Conservation (phyloP, 108 stramenopile genomes). For the Aurantiochytrium sp. region DNA sequence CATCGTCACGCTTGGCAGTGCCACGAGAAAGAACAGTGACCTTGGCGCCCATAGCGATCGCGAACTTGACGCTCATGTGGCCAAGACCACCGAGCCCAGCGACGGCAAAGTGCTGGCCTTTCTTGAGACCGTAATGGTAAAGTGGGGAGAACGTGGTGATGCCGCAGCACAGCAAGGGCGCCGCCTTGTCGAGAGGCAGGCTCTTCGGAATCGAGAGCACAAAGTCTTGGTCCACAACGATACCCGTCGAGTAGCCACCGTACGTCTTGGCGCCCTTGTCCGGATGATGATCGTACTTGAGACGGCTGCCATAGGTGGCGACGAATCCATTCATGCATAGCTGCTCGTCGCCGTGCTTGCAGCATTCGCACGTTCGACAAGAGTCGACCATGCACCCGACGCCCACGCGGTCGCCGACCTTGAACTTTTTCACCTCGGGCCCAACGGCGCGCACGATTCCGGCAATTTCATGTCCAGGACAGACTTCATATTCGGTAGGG, state of each 20-base stretch:
- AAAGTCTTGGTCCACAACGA: slow-evolving; percentile 41
- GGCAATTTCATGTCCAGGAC: slow-evolving; percentile 40
- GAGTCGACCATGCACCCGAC: slow-evolving; percentile 58
- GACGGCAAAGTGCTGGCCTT: slow-evolving; percentile 40
- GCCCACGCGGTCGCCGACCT: slow-evolving; percentile 58
- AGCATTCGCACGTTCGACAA: slow-evolving; percentile 48
- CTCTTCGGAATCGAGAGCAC: slow-evolving; percentile 40
- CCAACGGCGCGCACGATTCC: slow-evolving; percentile 52
- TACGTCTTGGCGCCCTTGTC: slow-evolving; percentile 29
- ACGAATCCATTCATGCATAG: slow-evolving; percentile 27
- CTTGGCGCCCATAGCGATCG: slow-evolving; percentile 40
- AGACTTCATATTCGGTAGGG: background rate
- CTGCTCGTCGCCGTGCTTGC: slow-evolving; percentile 42
- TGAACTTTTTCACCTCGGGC: slow-evolving; percentile 43
- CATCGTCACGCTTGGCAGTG: slow-evolving; percentile 37
- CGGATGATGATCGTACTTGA: background rate
- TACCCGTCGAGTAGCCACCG: slow-evolving; percentile 37
- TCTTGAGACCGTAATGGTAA: slow-evolving; percentile 26
- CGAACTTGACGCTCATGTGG: slow-evolving; percentile 49
- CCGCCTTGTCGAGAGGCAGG: slow-evolving; percentile 29
- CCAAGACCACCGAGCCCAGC: slow-evolving; percentile 60
- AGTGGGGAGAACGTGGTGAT: slow-evolving; percentile 53
- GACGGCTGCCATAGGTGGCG: slow-evolving; percentile 23
- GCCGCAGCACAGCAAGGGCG: slow-evolving; percentile 54
- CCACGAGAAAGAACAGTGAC: slow-evolving; percentile 40